A percentile compares a stretch with the other conserved stretches of the same genome.
phyloP scores from a whole-genome alignment of 2,329 filamentous ascomycete genomes.

The Colletotrichum simmondsii region DNA sequence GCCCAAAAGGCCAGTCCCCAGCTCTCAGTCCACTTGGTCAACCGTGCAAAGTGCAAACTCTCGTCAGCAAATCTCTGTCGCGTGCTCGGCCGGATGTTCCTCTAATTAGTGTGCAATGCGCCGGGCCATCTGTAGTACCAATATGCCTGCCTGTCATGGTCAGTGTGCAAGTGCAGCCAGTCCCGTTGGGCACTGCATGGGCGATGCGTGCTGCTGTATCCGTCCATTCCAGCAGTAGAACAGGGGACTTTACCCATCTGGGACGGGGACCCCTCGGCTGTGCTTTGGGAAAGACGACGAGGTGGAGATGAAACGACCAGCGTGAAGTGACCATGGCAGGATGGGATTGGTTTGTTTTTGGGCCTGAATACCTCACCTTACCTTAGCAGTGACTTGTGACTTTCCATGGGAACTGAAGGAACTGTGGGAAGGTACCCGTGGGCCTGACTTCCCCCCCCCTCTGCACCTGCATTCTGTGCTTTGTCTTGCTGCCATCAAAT shows the following conservation, averaged over 20 bases:
- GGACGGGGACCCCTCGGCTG: constrained; percentile 6
- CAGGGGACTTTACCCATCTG: constrained; percentile 12
- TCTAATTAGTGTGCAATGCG: constrained; percentile 27
- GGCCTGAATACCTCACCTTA: background rate
- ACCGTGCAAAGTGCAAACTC: constrained; percentile 18
- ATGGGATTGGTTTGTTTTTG: constrained; percentile 10
- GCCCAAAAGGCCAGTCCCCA: background rate
- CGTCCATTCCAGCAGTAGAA: constrained; percentile 9
- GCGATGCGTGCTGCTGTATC: constrained; percentile 1
- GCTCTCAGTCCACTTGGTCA: background rate
- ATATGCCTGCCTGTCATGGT: constrained; percentile 5
- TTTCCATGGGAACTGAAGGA: background rate
- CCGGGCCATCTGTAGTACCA: constrained; percentile 5
- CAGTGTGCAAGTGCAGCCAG: background rate
- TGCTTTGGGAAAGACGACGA: constrained; percentile 1
- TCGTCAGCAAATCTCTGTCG: constrained; percentile 6
- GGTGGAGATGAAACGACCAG: constrained; percentile 31
- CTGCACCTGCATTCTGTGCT: constrained; percentile 13
- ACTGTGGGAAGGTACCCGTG: background rate
- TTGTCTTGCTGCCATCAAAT: constrained; percentile 20
- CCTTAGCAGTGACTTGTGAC: constrained; percentile 1
- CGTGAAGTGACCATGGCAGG: background rate
- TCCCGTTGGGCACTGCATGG: background rate
- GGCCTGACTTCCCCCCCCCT: background rate
- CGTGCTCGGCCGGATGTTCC: constrained; percentile 6